Evolutionary conservation across 805 yeast genomes (phyloP).

Genomic region (Starmera amethionina): DNA sequence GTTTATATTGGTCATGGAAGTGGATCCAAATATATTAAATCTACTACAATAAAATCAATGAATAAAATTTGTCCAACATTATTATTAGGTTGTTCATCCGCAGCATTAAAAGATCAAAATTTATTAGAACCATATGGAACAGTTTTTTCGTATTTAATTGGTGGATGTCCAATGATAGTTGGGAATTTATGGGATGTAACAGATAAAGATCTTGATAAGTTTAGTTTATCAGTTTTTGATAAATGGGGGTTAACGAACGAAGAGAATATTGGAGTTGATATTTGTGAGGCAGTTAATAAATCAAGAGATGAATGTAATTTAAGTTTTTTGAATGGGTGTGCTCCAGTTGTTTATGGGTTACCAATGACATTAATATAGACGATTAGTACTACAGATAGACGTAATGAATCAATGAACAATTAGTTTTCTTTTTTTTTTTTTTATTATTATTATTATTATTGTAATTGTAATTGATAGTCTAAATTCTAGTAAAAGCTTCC

Average conservation of each 20-base stretch:
- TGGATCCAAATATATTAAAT: slow-evolving; percentile 73
- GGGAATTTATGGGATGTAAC: slow-evolving; percentile 97
- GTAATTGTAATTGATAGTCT: too few species aligned
- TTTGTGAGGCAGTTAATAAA: slow-evolving; percentile 46
- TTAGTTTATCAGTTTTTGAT: slow-evolving; percentile 50
- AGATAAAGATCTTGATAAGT: slow-evolving; percentile 85
- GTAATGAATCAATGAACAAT: not conserved
- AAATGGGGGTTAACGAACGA: slow-evolving; percentile 50
- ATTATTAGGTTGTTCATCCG: slow-evolving; percentile 88
- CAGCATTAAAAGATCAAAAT: slow-evolving; percentile 48
- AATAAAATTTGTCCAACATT: slow-evolving; percentile 45
- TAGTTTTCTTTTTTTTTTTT: too few species aligned
- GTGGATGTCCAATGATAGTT: slow-evolving; percentile 74
- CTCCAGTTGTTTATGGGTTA: slow-evolving; percentile 85
- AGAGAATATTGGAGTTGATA: slow-evolving; percentile 15
- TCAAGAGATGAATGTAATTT: slow-evolving; percentile 65
- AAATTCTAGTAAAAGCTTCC: slow-evolving; percentile 2
- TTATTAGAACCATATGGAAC: slow-evolving; percentile 68
- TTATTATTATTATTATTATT: too few species aligned
- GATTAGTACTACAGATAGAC: too few species aligned
- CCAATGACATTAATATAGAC: slow-evolving; percentile 36
- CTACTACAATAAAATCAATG: slow-evolving; percentile 39
- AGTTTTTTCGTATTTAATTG: slow-evolving; percentile 61
- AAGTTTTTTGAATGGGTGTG: slow-evolving; percentile 78
- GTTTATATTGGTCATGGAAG: slow-evolving; percentile 94